Evolutionary conservation across 495 filamentous ascomycete genomes (phyloP).

Genomic region (Neurospora sp.): DNA sequence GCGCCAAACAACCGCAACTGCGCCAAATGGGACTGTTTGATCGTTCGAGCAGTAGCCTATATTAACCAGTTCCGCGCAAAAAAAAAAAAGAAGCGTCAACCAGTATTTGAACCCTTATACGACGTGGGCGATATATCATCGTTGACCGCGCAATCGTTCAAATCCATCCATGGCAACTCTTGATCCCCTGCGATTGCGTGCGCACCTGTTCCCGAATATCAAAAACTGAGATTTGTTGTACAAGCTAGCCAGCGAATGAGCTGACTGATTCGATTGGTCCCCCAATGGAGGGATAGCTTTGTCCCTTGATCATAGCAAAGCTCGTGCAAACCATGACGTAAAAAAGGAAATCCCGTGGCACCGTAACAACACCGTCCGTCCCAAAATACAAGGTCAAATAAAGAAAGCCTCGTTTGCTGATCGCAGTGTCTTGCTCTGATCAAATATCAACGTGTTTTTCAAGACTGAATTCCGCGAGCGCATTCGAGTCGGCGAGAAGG

Average conservation of each 20-base stretch:
- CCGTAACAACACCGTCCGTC: conserved; percentile 33
- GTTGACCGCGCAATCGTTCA: not conserved
- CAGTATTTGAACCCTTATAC: not conserved
- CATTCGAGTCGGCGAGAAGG: conserved; percentile 23
- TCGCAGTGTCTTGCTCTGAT: conserved; percentile 13
- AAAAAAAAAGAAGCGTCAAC: not conserved
- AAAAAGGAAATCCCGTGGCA: conserved; percentile 23
- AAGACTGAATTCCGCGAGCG: conserved; percentile 21
- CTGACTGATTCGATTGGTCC: not conserved
- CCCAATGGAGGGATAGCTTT: not conserved
- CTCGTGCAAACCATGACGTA: conserved; percentile 23
- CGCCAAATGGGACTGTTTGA: not conserved
- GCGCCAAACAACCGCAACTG: not conserved
- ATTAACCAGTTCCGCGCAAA: not conserved
- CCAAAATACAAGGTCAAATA: conserved; percentile 33
- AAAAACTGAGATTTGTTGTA: not conserved
- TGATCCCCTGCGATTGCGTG: not conserved
- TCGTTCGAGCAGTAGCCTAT: not conserved
- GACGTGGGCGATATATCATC: not conserved
- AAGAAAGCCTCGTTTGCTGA: conserved; percentile 13
- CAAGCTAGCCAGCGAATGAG: not conserved
- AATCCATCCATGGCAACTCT: not conserved
- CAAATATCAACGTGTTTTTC: conserved; percentile 14
- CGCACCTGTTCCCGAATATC: not conserved
- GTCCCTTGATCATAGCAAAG: conserved; percentile 21